Evolutionary conservation across 768 basidiomycete genomes (phyloP).

Genomic region (Boletus patriciae): DNA sequence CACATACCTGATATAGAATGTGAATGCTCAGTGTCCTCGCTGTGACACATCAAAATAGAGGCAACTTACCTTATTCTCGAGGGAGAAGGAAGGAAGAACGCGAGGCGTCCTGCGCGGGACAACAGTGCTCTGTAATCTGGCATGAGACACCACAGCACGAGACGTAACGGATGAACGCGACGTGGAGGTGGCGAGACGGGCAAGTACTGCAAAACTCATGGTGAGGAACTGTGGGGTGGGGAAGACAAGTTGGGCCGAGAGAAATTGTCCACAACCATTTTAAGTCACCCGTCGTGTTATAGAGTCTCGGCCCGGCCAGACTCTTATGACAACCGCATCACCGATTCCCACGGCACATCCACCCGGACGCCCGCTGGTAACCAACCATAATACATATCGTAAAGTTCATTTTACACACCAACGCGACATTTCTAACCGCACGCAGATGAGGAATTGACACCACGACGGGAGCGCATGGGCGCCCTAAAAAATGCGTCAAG

Average conservation of each 20-base stretch:
- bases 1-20: conserved; percentile 60
- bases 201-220: conserved; percentile 33
- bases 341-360: background rate
- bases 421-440: no score
- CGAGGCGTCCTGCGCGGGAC: conserved; percentile 34
- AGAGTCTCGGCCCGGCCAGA: conserved; percentile 3
- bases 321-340: background rate
- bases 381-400: no score
- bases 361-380: no score
- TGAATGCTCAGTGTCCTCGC: background rate
- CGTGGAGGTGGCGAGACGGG: conserved; percentile 20
- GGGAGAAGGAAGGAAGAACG: conserved; percentile 73
- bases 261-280: conserved; percentile 22
- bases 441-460: no score
- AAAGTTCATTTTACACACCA: no score
- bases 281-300: conserved; percentile 8
- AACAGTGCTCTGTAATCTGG: conserved; percentile 31
- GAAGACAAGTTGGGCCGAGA: conserved; percentile 15
- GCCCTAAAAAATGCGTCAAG: no score
- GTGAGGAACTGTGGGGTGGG: conserved; percentile 12
- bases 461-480: no score
- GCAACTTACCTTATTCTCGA: conserved; percentile 65
- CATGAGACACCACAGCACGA: conserved; percentile 7
- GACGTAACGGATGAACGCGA: conserved; percentile 15
- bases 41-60: background rate